Conservation (phyloP, 371 early-diverging fungal genomes). For the Basidiobolus meristosporus region DNA sequence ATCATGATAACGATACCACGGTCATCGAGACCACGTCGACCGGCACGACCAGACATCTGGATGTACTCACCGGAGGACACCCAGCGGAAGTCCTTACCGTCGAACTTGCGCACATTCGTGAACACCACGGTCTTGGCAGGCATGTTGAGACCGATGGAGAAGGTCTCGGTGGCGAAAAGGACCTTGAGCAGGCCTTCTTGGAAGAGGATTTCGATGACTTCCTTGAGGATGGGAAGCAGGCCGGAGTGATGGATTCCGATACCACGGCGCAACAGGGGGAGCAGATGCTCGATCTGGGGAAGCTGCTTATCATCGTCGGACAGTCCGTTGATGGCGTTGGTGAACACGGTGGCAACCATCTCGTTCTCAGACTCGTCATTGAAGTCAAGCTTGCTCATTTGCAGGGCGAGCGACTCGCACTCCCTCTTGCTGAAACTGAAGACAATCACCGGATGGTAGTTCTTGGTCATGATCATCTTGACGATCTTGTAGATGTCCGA, state of each 20-base stretch:
- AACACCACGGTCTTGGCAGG: slow-evolving; percentile 99
- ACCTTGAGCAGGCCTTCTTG: slow-evolving; percentile 97
- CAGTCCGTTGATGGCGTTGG: slow-evolving; percentile 80
- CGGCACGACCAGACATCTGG: slow-evolving; percentile 98
- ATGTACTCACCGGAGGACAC: slow-evolving; percentile 97
- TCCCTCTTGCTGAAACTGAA: slow-evolving; percentile 96
- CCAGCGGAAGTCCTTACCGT: slow-evolving; percentile 81
- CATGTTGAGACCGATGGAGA: slow-evolving; percentile 99
- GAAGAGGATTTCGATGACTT: slow-evolving; percentile 99
- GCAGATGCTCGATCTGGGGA: slow-evolving; percentile 87
- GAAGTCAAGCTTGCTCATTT: slow-evolving; percentile 87
- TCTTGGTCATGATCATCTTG: slow-evolving; percentile 82
- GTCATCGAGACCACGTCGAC: slow-evolving; percentile 94
- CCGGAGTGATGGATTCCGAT: slow-evolving; percentile 99
- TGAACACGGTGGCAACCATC: slow-evolving; percentile 79
- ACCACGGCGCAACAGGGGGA: slow-evolving; percentile 90
- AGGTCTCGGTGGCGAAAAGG: slow-evolving; percentile 99
- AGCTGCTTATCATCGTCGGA: slow-evolving; percentile 87
- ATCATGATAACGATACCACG: slow-evolving; percentile 97
- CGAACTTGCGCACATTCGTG: slow-evolving; percentile 93
- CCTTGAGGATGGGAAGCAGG: slow-evolving; percentile 96
- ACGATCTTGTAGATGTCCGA: slow-evolving; percentile 87
- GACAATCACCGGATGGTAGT: slow-evolving; percentile 97
- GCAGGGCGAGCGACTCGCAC: slow-evolving; percentile 87
- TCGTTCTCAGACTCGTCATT: slow-evolving; percentile 82